Evolutionary conservation across 192 early-diverging fungal genomes (phyloP).

Genomic region (Rhizophagus sp.): DNA sequence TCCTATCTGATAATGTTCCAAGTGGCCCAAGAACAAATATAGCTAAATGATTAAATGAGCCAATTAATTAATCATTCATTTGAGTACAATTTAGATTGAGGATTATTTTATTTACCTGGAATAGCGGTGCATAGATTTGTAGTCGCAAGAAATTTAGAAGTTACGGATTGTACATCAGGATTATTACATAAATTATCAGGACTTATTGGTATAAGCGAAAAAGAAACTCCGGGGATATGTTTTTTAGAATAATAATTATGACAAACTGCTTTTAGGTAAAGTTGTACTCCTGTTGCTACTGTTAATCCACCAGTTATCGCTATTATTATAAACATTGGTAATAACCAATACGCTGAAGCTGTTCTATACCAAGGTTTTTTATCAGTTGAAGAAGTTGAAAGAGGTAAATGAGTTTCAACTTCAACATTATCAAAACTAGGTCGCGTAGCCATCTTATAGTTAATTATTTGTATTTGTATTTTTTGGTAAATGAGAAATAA

Average conservation of each 20-base stretch:
- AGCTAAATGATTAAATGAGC: neutral
- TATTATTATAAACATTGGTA: neutral
- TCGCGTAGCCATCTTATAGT: too few relatives aligned
- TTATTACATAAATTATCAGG: neutral
- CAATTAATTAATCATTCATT: neutral
- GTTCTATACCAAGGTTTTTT: neutral
- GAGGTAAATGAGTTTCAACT: too few relatives aligned
- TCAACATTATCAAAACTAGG: too few relatives aligned
- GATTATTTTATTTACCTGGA: neutral
- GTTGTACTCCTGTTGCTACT: neutral
- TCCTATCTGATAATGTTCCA: slow-evolving; percentile 23
- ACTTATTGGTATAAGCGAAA: neutral
- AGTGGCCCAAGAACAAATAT: slow-evolving; percentile 29
- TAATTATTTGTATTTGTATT: too few relatives aligned
- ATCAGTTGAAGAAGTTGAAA: neutral
- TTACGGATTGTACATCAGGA: slow-evolving; percentile 4
- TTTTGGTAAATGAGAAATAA: too few relatives aligned
- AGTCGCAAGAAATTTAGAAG: neutral
- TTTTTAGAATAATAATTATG: neutral
- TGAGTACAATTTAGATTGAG: neutral
- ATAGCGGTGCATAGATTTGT: neutral
- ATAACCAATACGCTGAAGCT: neutral
- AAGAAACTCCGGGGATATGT: neutral
- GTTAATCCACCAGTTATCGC: neutral
- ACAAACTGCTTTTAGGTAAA: neutral